Base-by-base conservation (phyloP, 75 land plant genomes). In the Pinus tabuliformis region DNA sequence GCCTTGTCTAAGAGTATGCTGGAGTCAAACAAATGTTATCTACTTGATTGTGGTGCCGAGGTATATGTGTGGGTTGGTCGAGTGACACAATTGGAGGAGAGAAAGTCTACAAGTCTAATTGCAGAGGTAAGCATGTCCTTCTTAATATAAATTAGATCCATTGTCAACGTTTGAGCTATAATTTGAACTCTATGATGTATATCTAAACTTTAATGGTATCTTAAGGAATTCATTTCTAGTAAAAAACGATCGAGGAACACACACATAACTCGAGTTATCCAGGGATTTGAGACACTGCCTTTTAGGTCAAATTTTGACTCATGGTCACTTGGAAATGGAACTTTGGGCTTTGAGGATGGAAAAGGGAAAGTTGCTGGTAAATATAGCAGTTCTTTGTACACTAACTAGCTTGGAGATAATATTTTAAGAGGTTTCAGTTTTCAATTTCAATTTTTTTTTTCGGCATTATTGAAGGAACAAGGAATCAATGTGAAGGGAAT, bases 401-500 rank as follows among this genome's bases (percentile, higher is more conserved):
- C 49, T 45, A 6, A 45, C 49, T 45, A 45, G 49, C 49, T 0
- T 45, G 6, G 49, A 45, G 49, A 45, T 45, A 45, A 45, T 6
- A 45, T 6, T 45, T 45, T 45, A 45, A 45, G 7, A 8, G 49
- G 49, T 45, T 45, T 45, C 49, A 45, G 8, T 45, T 45, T 6
- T 45, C 49, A 45, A 45, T 45, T 45, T 45, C 8, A 45, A 6
- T n/a, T n/a, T n/a, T 5, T 45, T n/a, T 57, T 82, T 24, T 61
- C 49, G 92, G 98, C 95, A 73, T 78, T 95, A 74, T 72, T 92
- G 82, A 95, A 95, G 84, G 95, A 95, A 71, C 95, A 95, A 85
- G 98, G 98, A 12, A 89, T 88, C 58, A 91, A 89, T 84, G 79
- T 91, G 39, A 95, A 95, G 79, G 98, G 92, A 61, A 68, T 81